Evolutionary conservation across 345 rosid genomes (phyloP).

Genomic region (Firmiana major): DNA sequence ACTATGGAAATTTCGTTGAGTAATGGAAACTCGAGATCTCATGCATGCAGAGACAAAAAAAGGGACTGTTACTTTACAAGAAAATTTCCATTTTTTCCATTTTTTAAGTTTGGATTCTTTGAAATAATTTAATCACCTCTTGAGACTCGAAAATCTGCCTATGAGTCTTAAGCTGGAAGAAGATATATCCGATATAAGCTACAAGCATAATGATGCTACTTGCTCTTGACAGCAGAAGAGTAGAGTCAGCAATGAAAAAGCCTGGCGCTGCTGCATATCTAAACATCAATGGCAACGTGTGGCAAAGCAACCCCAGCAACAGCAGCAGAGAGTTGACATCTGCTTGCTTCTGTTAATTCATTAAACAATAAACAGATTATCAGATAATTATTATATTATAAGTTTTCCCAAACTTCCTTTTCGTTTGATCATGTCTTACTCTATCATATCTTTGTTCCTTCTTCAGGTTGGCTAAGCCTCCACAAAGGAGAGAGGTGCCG

Average conservation of each 20-base stretch:
- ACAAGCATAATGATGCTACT: conserved; percentile 83
- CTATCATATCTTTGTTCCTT: conserved; percentile 75
- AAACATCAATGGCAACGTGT: conserved; percentile 64
- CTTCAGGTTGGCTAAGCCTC: conserved; percentile 74
- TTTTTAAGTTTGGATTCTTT: not conserved
- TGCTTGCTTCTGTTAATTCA: conserved; percentile 63
- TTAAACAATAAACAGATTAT: not conserved
- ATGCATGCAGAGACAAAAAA: conserved; percentile 5
- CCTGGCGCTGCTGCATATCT: conserved; percentile 38
- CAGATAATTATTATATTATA: not conserved
- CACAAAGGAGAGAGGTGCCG: conserved; percentile 77
- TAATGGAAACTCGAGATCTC: not conserved
- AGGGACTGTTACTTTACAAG: not conserved
- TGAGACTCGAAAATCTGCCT: conserved; percentile 53
- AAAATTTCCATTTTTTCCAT: not conserved
- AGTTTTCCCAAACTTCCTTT: not conserved
- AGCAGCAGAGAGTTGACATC: conserved; percentile 74
- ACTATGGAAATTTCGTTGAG: not conserved
- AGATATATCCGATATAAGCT: conserved; percentile 67
- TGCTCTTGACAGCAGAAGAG: conserved; percentile 66
- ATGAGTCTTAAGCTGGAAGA: conserved; percentile 85
- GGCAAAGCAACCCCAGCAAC: conserved; percentile 72
- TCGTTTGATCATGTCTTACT: conserved; percentile 33
- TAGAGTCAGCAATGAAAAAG: conserved; percentile 21
- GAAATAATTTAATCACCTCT: conserved; percentile 32